phyloP scores from a whole-genome alignment of 257 asterid species.

The Leonotis leonurus region DNA sequence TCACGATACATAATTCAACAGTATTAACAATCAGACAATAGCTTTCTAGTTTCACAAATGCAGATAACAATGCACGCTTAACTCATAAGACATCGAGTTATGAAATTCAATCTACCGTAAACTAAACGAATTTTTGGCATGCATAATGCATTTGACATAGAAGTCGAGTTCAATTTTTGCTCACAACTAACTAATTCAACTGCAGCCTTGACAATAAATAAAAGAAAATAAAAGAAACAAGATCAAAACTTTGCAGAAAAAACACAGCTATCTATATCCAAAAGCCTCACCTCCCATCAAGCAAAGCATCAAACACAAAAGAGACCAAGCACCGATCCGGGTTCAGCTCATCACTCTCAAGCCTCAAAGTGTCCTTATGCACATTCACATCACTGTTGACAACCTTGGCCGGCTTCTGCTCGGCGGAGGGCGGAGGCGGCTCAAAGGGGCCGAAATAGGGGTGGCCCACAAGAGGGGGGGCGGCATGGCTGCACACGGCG shows the following conservation, averaged over 20 bases:
- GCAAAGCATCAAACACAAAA: slow-evolving; percentile 55
- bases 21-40: not conserved
- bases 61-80: not conserved
- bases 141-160: not conserved
- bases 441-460: too few relatives aligned
- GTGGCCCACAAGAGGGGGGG: slow-evolving; percentile 38
- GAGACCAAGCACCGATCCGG: slow-evolving; percentile 47
- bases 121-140: not conserved
- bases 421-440: too few relatives aligned
- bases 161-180: not conserved
- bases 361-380: slow-evolving; percentile 50
- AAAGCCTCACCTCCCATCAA: slow-evolving; percentile 48
- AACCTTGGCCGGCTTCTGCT: slow-evolving; percentile 30
- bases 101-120: slow-evolving; percentile 6
- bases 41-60: not conserved
- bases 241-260: not conserved
- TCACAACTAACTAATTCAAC: not conserved
- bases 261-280: not conserved
- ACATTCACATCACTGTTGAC: slow-evolving; percentile 58
- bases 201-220: not conserved
- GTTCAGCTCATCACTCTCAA: slow-evolving; percentile 42
- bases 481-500: slow-evolving; percentile 32
- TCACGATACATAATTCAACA: not conserved
- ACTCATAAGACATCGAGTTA: not conserved
- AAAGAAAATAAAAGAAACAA: not conserved